A percentile compares a stretch with the other conserved stretches of the same genome.
These are phyloP conservation scores for Calocera cornea DNA, from an alignment of 768 basidiomycete genomes.

Conservation along the genomic window DNA sequence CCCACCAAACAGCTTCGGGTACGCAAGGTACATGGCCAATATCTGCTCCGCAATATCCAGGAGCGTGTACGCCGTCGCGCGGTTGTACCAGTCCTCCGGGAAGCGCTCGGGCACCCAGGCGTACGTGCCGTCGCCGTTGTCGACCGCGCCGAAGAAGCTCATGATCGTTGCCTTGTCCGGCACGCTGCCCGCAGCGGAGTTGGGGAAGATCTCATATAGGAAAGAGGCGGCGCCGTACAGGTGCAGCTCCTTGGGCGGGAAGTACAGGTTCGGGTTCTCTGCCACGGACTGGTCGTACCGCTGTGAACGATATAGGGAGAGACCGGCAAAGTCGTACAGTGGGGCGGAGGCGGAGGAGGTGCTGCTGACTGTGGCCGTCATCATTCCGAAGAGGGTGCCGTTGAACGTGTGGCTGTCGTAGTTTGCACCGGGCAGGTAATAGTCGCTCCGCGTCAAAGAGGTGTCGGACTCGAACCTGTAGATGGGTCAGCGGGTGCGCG, in stretches of 20 bases:
- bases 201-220: slow-evolving; percentile 7
- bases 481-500: background rate
- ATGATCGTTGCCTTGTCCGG: slow-evolving; percentile 3
- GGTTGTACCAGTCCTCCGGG: slow-evolving; percentile 14
- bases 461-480: slow-evolving; percentile 13
- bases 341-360: background rate
- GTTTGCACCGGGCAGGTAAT: background rate
- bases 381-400: background rate
- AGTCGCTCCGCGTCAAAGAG: slow-evolving; percentile 11
- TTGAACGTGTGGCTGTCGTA: background rate
- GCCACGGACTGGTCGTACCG: slow-evolving; percentile 6
- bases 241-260: slow-evolving; percentile 7
- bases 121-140: slow-evolving; percentile 9
- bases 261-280: slow-evolving; percentile 12
- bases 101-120: slow-evolving; percentile 13
- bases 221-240: slow-evolving; percentile 5
- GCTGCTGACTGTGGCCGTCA: background rate
- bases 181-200: background rate
- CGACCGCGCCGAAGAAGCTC: slow-evolving; percentile 2
- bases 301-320: background rate
- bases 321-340: background rate
- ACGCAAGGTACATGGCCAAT: background rate
- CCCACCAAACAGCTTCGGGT: background rate
- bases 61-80: slow-evolving; percentile 6
- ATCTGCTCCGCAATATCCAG: background rate